Base-by-base conservation (phyloP, 148 eudicot species). In the Pharnaceum exiguum region DNA sequence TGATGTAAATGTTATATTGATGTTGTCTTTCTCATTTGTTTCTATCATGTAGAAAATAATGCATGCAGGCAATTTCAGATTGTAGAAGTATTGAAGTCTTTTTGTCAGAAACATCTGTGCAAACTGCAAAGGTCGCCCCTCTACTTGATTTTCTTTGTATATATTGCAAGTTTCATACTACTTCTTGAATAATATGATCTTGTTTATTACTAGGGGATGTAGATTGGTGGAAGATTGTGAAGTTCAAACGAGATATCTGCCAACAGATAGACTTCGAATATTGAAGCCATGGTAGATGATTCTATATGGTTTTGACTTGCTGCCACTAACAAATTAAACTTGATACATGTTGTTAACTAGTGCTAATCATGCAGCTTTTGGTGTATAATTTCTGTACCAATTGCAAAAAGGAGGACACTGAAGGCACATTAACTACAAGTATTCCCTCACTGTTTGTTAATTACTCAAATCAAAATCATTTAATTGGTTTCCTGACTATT, bases 1-100 rank as follows among this genome's bases (percentile, higher is more conserved):
- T 44, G 22, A 13, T 44, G 46, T 32, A 43, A 36, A 33, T 19
- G 11, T 33, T 33, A 7, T 43, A 15, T 46, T 10, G 24, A 45
- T 32, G 21, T 35, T 23, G 8, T 46, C 38, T 39, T 51, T 54
- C 51, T 55, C 61, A 65, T 55, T 30, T 56, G 55, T 59, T 55
- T 62, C 55, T 39, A 30, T 38, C 23, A 36, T 69, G 73, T 69
- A 62, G 57, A 58, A 50, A 46, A 55, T n/a, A n/a, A n/a, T n/a
- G n/a, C n/a, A n/a, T 55, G 63, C 68, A 62, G 68, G 74, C 18
- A 69, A 46, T 47, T 68, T 61, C 63, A 56, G 56, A 55, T 46
- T 62, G 51, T 62, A 62, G 67, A 70, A 62, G 74, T 52, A 21
- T 29, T 56, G 74, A 55, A 62, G 70, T 40, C 55, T 28, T 17